phyloP scores from a whole-genome alignment of 2,329 filamentous ascomycete genomes.

The Scedosporium aurantiacum region DNA sequence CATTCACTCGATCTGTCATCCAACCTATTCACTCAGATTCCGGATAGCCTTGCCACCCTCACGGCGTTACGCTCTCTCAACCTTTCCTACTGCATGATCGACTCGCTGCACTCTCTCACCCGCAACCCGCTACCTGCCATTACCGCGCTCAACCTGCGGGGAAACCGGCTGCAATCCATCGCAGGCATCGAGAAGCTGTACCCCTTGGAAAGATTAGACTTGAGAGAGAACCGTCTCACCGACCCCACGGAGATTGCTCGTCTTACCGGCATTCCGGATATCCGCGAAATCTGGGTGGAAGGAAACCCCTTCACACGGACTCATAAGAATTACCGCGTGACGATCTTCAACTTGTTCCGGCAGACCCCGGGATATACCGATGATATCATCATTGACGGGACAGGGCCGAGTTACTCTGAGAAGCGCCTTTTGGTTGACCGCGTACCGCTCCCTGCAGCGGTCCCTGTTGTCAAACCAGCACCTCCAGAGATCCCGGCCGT shows the following conservation, averaged over 20 bases:
- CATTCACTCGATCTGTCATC: slow-evolving; percentile 86
- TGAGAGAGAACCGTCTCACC: slow-evolving; percentile 82
- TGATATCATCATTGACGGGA: slow-evolving; percentile 80
- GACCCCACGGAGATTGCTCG: slow-evolving; percentile 86
- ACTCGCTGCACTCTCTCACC: slow-evolving; percentile 77
- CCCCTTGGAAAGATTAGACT: slow-evolving; percentile 78
- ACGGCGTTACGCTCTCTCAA: slow-evolving; percentile 87
- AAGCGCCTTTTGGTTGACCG: slow-evolving; percentile 75
- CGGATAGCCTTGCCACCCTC: slow-evolving; percentile 76
- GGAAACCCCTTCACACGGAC: slow-evolving; percentile 88
- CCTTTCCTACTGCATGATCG: slow-evolving; percentile 95
- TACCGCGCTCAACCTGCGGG: slow-evolving; percentile 80
- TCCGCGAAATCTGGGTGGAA: slow-evolving; percentile 84
- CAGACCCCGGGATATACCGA: slow-evolving; percentile 80
- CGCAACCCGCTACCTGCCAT: slow-evolving; percentile 86
- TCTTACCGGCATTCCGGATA: slow-evolving; percentile 79
- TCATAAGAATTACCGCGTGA: slow-evolving; percentile 73
- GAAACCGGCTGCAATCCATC: slow-evolving; percentile 76
- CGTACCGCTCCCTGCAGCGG: slow-evolving; percentile 60
- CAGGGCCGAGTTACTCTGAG: slow-evolving; percentile 74
- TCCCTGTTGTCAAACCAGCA: slow-evolving; percentile 66
- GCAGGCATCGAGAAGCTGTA: slow-evolving; percentile 82
- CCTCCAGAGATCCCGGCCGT: slow-evolving; percentile 51
- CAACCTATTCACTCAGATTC: slow-evolving; percentile 89
- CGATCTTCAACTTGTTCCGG: slow-evolving; percentile 93